A percentile compares a stretch with the other conserved stretches of the same genome.
Evolutionary conservation across 805 yeast species (phyloP).

Genomic region (Teunomyces pallodes): DNA sequence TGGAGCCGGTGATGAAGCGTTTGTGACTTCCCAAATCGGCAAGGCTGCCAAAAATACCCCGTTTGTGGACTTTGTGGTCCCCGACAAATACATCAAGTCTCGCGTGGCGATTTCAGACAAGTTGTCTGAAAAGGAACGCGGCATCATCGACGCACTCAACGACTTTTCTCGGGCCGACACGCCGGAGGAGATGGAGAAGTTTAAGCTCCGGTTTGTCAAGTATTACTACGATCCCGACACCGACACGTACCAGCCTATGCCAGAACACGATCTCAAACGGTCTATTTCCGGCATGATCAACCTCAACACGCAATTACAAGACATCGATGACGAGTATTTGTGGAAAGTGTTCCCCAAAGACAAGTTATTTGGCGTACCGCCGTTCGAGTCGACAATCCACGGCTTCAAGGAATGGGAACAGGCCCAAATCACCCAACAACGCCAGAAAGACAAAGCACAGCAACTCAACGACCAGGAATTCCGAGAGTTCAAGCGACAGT

Average conservation of each 20-base stretch:
- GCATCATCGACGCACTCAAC: constrained; percentile 26
- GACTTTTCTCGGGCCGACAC: constrained; percentile 18
- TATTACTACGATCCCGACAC: constrained; percentile 28
- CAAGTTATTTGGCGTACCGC: constrained; percentile 33
- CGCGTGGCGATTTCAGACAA: constrained; percentile 13
- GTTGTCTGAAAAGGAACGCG: constrained; percentile 23
- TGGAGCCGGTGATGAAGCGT: neutral
- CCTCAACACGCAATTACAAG: constrained; percentile 31
- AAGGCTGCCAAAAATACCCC: neutral
- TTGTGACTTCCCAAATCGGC: neutral
- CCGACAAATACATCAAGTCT: constrained; percentile 22
- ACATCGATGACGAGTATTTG: constrained; percentile 38
- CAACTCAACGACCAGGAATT: constrained; percentile 19
- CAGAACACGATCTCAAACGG: constrained; percentile 38
- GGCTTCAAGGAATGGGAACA: constrained; percentile 39
- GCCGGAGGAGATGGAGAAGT: constrained; percentile 20
- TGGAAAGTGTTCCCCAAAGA: constrained; percentile 39
- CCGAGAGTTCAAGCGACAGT: constrained; percentile 15
- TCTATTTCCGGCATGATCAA: constrained; percentile 40
- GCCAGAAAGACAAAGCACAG: constrained; percentile 19
- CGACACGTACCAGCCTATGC: constrained; percentile 23
- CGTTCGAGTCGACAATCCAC: constrained; percentile 25
- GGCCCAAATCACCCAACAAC: constrained; percentile 19
- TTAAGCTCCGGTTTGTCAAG: constrained; percentile 22
- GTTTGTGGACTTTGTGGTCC: constrained; percentile 24